phyloP scores from a whole-genome alignment of 2,329 filamentous ascomycete genomes.

The Huntiella bhutanensis region DNA sequence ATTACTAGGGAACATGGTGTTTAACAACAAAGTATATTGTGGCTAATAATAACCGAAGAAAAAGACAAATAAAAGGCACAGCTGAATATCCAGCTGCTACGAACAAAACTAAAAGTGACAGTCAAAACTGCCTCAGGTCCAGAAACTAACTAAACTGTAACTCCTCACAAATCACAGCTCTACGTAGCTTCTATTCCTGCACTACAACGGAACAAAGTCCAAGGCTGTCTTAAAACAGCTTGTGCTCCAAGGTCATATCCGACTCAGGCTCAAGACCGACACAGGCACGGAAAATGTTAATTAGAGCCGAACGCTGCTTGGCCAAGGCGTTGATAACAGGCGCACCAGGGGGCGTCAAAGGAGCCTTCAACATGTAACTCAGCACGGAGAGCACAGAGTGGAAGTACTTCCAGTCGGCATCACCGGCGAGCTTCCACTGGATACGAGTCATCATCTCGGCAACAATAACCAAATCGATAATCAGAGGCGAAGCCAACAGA shows the following conservation, averaged over 20 bases:
- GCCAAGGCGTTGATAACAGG: conserved; percentile 88
- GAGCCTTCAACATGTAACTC: conserved; percentile 98
- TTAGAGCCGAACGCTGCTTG: conserved; percentile 86
- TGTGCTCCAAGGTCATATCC: conserved; percentile 98
- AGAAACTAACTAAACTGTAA: background rate
- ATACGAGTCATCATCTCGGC: conserved; percentile 98
- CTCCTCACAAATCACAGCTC: conserved; percentile 1
- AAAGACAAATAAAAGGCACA: no score
- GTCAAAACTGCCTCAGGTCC: no score
- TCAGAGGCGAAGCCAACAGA: conserved; percentile 81
- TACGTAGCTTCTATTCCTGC: background rate
- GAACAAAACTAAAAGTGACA: no score
- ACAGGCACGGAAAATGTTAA: conserved; percentile 97
- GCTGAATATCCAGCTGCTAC: no score
- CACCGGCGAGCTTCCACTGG: conserved; percentile 56
- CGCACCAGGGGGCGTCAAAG: conserved; percentile 80
- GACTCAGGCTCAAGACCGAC: conserved; percentile 92
- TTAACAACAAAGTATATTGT: no score
- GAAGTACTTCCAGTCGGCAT: conserved; percentile 69
- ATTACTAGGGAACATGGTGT: no score
- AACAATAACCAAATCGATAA: conserved; percentile 86
- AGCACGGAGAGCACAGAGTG: conserved; percentile 92
- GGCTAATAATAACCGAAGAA: no score
- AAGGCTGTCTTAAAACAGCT: conserved; percentile 49
- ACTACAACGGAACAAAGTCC: background rate